Evolutionary conservation across 306 rosid species (phyloP), one percentile per base, ranked within the genome.

Genomic region (Phaseolus lunatus): DNA sequence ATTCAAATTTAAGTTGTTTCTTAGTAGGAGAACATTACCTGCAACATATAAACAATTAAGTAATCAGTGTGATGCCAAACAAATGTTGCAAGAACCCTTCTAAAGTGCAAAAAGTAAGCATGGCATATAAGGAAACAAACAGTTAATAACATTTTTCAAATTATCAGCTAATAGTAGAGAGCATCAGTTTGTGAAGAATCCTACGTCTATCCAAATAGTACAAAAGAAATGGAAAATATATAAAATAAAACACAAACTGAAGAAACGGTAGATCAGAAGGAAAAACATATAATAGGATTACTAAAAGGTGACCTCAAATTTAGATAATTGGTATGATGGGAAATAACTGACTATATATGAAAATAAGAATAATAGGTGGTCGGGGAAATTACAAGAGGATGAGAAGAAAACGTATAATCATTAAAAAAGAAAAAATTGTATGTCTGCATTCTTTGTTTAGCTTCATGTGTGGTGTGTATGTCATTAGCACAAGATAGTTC

Each of bases 11-110:
- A 96, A 80, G 88, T 84, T 84, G 88, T 96, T 96, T 83, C 87
- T 87, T 65, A 96, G 87, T 47, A 93, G 88, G 73, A 96, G 98
- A 75, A 96, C 78, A 22, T 96, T 96, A 80, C 99, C 99, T 96
- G 93, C 62, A 62, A 59, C 27, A 59, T 24, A 73, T 44, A 71
- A 57, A 57, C 48, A 58, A 72, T 9, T 22, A 24, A 82, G 26
- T 9, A 57, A 66, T 22, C 14, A 24, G 57, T 53, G 33, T 44
- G 41, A 41, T 75, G 39, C 18, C 29, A 73, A 54, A 24, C 12
- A 54, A 69, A 27, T 23, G 59, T 35, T 57, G 61, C 63, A 27
- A 48, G 9, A 80, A 77, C 64, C 24, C 57, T 33, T 47, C 66
- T 20, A 45, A 54, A 75, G 33, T 7, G 50, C 49, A 59, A 9